These are phyloP conservation scores for Phlebiopsis gigantea DNA, from an alignment of 768 basidiomycete species.

Conservation along the genomic window DNA sequence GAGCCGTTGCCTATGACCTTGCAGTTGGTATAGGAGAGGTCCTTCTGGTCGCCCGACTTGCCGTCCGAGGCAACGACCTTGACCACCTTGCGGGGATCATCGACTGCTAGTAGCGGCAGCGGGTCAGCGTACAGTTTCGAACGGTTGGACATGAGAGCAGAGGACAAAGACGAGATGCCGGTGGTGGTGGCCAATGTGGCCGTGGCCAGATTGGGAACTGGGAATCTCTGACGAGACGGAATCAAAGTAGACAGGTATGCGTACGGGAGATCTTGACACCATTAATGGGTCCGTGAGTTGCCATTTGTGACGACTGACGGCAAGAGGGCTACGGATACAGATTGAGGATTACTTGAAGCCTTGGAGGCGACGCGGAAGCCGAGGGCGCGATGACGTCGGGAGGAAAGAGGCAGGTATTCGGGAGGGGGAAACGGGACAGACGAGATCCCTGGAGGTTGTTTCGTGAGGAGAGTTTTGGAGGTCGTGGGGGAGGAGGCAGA, in stretches of 20 bases:
- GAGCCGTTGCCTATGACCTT: slow-evolving; percentile 99
- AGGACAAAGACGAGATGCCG: slow-evolving; percentile 19
- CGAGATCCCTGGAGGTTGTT: not conserved
- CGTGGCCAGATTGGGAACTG: slow-evolving; percentile 7
- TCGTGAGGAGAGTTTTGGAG: not conserved
- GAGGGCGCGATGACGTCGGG: not conserved
- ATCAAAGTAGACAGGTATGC: slow-evolving; percentile 28
- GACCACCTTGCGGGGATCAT: slow-evolving; percentile 95
- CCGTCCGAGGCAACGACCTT: slow-evolving; percentile 94
- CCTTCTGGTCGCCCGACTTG: slow-evolving; percentile 82
- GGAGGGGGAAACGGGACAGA: not conserved
- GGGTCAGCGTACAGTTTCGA: slow-evolving; percentile 8
- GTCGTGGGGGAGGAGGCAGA: not conserved
- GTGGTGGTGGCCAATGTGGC: slow-evolving; percentile 13
- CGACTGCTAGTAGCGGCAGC: slow-evolving; percentile 52
- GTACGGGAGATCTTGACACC: slow-evolving; percentile 82
- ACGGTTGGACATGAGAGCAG: slow-evolving; percentile 4
- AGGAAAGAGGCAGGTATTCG: not conserved
- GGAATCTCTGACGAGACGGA: slow-evolving; percentile 3
- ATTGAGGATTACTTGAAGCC: slow-evolving; percentile 5
- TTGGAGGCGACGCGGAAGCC: slow-evolving; percentile 9
- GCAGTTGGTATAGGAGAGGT: slow-evolving; percentile 93
- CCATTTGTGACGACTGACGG: slow-evolving; percentile 36
- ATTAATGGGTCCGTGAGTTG: slow-evolving; percentile 78
- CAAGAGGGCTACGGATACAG: slow-evolving; percentile 22